These are phyloP conservation scores for Daldinia decipiens DNA, from an alignment of 495 filamentous ascomycete species.

Conservation along the genomic window DNA sequence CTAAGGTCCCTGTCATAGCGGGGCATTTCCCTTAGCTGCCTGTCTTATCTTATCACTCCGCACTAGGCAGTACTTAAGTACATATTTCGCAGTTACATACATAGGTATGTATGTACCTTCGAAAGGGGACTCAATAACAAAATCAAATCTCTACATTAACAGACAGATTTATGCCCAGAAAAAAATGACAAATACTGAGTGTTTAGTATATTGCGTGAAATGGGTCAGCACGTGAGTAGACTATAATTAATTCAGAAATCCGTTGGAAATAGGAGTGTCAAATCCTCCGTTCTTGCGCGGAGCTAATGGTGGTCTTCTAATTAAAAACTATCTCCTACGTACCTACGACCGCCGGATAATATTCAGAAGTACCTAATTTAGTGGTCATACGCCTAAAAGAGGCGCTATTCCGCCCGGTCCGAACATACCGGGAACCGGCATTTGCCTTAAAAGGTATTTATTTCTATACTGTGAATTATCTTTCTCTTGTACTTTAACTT, in stretches of 20 bases:
- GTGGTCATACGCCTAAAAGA: background rate
- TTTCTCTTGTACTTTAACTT: background rate
- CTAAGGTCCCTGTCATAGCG: conserved; percentile 12
- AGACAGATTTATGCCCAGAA: background rate
- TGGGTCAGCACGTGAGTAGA: background rate
- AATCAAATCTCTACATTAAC: background rate
- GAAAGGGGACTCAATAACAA: no score
- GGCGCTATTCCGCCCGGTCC: conserved; percentile 1
- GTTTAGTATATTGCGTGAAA: background rate
- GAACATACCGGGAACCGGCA: background rate
- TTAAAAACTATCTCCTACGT: background rate
- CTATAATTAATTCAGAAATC: background rate
- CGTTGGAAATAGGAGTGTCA: background rate
- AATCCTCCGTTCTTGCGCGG: conserved; percentile 5
- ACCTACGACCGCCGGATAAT: conserved; percentile 8
- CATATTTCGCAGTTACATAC: background rate
- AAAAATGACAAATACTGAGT: background rate
- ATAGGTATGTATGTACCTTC: background rate
- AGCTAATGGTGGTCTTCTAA: conserved; percentile 3
- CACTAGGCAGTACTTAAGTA: background rate
- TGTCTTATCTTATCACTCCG: conserved; percentile 26
- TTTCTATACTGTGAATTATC: background rate
- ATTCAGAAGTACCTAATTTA: conserved; percentile 5
- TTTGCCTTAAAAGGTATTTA: background rate
- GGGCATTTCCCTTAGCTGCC: conserved; percentile 12